phyloP scores from a whole-genome alignment of 179 eudicot genomes.

The Gypsophila paniculata region DNA sequence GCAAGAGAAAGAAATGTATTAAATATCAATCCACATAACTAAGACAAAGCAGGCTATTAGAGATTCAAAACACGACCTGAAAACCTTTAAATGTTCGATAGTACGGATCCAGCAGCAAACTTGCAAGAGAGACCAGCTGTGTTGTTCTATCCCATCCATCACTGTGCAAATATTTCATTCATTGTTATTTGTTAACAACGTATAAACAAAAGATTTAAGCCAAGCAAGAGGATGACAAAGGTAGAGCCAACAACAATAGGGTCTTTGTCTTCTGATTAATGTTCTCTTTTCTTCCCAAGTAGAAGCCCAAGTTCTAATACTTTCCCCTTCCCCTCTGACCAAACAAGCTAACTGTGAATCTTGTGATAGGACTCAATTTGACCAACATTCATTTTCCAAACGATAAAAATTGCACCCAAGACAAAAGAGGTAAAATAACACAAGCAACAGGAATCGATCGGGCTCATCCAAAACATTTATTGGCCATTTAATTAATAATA shows the following conservation, averaged over 20 bases:
- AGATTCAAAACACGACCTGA: slow-evolving; percentile 54
- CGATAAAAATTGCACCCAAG: not conserved
- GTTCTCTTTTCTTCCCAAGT: not conserved
- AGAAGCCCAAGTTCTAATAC: not conserved
- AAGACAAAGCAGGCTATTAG: not conserved
- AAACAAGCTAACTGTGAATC: not conserved
- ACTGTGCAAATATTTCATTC: slow-evolving; percentile 37
- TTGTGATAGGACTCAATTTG: not conserved
- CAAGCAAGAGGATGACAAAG: not conserved
- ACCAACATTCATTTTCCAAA: not conserved
- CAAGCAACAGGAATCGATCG: not conserved
- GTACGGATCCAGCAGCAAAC: slow-evolving; percentile 94
- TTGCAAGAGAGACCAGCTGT: slow-evolving; percentile 89
- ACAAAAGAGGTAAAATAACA: not conserved
- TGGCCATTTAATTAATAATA: not conserved
- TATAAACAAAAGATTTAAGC: not conserved
- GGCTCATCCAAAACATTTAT: not conserved
- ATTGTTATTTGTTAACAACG: not conserved
- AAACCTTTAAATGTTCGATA: slow-evolving; percentile 92
- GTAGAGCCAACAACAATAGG: not conserved
- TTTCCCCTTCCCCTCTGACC: not conserved
- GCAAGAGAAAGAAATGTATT: not conserved
- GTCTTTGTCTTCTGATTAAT: not conserved
- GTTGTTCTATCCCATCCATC: slow-evolving; percentile 99
- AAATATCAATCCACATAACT: not conserved